phyloP scores from a whole-genome alignment of 2,329 filamentous ascomycete species.

The Aspergillus sp. region DNA sequence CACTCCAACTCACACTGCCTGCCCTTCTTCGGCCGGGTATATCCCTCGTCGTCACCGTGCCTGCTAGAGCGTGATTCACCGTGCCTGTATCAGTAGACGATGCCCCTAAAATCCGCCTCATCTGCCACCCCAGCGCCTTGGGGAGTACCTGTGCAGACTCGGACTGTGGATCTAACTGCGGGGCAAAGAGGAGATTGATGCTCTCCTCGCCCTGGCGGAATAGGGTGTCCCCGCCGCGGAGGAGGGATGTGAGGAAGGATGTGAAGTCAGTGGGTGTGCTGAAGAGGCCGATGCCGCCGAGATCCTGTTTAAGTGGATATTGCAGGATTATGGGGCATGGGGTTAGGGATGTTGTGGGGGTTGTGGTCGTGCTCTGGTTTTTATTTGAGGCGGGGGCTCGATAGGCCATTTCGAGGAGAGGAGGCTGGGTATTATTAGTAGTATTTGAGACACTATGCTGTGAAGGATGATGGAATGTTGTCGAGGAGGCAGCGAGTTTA shows the following conservation, averaged over 20 bases:
- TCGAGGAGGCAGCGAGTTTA: not conserved
- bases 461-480: not conserved
- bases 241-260: not conserved
- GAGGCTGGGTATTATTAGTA: not conserved
- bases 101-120: not conserved
- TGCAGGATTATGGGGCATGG: not conserved
- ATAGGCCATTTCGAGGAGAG: not conserved
- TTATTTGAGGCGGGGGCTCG: not conserved
- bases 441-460: accelerated
- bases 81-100: no score
- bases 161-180: not conserved
- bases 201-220: not conserved
- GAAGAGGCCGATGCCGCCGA: conserved; percentile 2
- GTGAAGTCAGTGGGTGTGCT: not conserved
- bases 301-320: not conserved
- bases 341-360: not conserved
- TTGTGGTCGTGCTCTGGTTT: no score
- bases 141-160: not conserved
- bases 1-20: not conserved
- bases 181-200: not conserved
- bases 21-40: not conserved
- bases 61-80: not conserved
- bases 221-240: not conserved
- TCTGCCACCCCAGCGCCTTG: not conserved
- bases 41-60: not conserved